A percentile compares a stretch with the other conserved stretches of the same genome.
These are phyloP conservation scores for Collybiopsis luxurians DNA, from an alignment of 768 basidiomycete genomes.

Conservation along the genomic window DNA sequence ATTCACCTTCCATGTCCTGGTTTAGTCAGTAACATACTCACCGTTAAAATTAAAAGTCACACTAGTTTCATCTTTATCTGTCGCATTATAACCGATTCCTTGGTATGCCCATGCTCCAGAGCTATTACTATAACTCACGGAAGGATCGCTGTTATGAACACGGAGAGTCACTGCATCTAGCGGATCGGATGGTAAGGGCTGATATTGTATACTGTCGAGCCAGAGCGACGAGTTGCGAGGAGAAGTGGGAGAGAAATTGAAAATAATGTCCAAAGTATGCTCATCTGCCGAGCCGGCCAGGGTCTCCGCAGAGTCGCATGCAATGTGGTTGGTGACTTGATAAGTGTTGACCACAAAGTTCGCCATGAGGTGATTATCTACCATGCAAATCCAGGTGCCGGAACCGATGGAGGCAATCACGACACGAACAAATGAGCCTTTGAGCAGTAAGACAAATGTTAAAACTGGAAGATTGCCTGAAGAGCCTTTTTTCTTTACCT, in stretches of 20 bases:
- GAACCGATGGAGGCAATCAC: background rate
- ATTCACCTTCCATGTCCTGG: background rate
- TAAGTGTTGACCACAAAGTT: background rate
- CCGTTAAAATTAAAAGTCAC: slow-evolving; percentile 4
- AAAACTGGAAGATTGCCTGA: background rate
- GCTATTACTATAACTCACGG: background rate
- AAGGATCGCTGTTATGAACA: background rate
- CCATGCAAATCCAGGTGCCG: background rate
- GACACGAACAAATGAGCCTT: background rate
- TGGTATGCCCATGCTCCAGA: slow-evolving; percentile 6
- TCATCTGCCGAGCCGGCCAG: background rate
- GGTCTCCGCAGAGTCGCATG: background rate
- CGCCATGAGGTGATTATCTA: background rate
- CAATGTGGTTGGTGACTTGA: background rate
- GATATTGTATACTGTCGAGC: background rate
- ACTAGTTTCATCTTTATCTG: background rate
- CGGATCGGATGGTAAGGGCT: background rate
- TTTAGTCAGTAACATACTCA: background rate
- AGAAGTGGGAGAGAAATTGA: background rate
- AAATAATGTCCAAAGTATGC: background rate
- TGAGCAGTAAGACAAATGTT: background rate
- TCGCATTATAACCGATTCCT: background rate
- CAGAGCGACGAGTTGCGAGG: background rate
- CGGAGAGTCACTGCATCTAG: background rate
- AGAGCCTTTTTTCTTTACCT: background rate